phyloP scores from a whole-genome alignment of 768 basidiomycete species.

The Coprinellus micaceus region DNA sequence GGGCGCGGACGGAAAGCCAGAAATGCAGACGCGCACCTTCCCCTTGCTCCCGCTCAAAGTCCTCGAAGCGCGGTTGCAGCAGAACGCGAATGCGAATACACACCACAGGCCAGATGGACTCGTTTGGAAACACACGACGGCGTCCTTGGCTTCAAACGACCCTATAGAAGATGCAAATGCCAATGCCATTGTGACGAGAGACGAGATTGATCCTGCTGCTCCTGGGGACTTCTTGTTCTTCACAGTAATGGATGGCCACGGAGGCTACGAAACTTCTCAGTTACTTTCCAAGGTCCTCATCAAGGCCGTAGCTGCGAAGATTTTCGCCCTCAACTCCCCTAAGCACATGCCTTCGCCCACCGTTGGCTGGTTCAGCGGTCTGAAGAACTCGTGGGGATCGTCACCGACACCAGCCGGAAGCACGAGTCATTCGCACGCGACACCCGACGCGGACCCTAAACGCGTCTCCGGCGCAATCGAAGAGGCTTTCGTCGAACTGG shows the following conservation, averaged over 20 bases:
- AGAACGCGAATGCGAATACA: slow-evolving; percentile 46
- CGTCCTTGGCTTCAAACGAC: slow-evolving; percentile 78
- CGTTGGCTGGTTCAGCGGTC: slow-evolving; percentile 31
- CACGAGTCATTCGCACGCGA: slow-evolving; percentile 12
- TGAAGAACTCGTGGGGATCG: slow-evolving; percentile 34
- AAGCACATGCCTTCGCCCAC: slow-evolving; percentile 26
- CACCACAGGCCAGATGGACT: slow-evolving; percentile 50
- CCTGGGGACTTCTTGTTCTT: slow-evolving; percentile 81
- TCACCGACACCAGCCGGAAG: slow-evolving; percentile 25
- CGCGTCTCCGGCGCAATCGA: slow-evolving; percentile 66
- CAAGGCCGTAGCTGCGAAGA: slow-evolving; percentile 75
- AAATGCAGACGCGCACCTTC: slow-evolving; percentile 50
- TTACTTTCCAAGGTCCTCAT: slow-evolving; percentile 82
- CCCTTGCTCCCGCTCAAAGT: slow-evolving; percentile 52
- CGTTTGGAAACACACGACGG: slow-evolving; percentile 75
- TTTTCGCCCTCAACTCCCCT: slow-evolving; percentile 46
- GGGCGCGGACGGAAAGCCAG: slow-evolving; percentile 57
- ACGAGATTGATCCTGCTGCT: slow-evolving; percentile 52
- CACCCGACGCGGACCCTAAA: slow-evolving; percentile 39
- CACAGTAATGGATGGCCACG: slow-evolving; percentile 88
- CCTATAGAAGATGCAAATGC: slow-evolving; percentile 90
- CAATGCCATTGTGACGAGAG: slow-evolving; percentile 61
- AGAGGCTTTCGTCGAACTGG: slow-evolving; percentile 77
- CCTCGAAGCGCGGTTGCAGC: slow-evolving; percentile 55
- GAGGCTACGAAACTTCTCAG: slow-evolving; percentile 78